Percentiles rank a stretch among this genome's conserved stretches.
Conservation (phyloP, 176 grass and related monocot species). For the Rhynchospora tenuis region DNA sequence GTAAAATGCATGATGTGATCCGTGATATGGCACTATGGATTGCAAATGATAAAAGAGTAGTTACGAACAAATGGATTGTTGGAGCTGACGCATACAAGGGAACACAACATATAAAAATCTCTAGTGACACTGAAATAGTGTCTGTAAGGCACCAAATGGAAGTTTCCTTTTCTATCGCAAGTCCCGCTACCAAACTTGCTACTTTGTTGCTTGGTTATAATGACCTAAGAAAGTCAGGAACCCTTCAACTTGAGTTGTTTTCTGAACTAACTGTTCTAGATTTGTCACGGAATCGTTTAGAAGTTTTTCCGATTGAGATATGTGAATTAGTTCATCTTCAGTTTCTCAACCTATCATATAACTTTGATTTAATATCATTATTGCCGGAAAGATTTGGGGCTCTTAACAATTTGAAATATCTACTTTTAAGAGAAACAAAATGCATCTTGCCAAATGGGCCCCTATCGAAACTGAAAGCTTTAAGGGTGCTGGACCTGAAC, state of each 20-base stretch:
- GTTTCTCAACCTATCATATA: background rate
- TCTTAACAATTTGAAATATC: conserved; percentile 17
- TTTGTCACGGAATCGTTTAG: background rate
- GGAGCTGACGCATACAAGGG: background rate
- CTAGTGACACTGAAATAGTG: background rate
- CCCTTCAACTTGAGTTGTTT: background rate
- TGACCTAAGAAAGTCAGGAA: background rate
- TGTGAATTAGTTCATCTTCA: background rate
- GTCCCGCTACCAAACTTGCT: no score
- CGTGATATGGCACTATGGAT: conserved; percentile 31
- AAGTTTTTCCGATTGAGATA: background rate
- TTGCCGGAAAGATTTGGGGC: background rate
- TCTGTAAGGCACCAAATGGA: background rate
- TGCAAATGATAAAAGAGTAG: background rate
- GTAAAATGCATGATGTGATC: conserved; percentile 23
- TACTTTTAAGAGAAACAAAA: background rate
- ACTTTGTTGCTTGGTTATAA: background rate
- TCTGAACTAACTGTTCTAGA: conserved; percentile 11
- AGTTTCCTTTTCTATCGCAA: background rate
- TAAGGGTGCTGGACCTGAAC: background rate
- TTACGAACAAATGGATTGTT: conserved; percentile 29
- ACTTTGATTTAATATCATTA: background rate
- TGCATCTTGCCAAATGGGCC: background rate
- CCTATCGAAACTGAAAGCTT: background rate
- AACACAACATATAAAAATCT: background rate